These are phyloP conservation scores for Cardamine resedifolia DNA, from an alignment of 345 rosid genomes.

Conservation along the genomic window DNA sequence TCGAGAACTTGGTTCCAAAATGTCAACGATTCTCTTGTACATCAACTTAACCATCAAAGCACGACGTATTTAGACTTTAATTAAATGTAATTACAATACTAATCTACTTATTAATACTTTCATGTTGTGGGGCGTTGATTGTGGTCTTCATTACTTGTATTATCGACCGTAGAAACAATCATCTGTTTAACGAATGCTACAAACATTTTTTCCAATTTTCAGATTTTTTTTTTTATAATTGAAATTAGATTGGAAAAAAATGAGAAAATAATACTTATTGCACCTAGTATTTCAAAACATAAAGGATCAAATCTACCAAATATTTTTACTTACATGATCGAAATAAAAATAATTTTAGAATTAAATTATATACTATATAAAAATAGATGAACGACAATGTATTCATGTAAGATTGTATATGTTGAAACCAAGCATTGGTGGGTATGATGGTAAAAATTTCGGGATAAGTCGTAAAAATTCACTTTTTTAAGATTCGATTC, in stretches of 20 bases:
- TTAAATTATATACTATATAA: not conserved
- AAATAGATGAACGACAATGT: not conserved
- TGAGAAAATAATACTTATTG: not conserved
- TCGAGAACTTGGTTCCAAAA: slow-evolving; percentile 36
- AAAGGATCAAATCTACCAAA: not conserved
- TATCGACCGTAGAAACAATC: not conserved
- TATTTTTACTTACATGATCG: not conserved
- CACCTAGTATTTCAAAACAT: not conserved
- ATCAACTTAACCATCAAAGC: slow-evolving; percentile 32
- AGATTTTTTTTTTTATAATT: no score
- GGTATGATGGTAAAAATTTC: not conserved
- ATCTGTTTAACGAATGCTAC: not conserved
- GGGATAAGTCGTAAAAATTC: not conserved
- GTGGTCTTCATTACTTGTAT: slow-evolving; percentile 10
- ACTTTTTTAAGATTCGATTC: not conserved
- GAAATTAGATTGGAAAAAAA: not conserved
- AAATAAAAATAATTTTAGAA: not conserved
- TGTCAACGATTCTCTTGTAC: slow-evolving; percentile 39
- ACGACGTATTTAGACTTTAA: slow-evolving; percentile 25
- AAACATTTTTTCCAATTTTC: not conserved
- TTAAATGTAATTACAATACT: slow-evolving; percentile 12
- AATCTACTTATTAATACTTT: not conserved
- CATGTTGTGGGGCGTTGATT: slow-evolving; percentile 1
- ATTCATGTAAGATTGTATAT: not conserved
- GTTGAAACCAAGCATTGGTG: not conserved